Percentiles rank a stretch among this genome's conserved stretches.
These are phyloP conservation scores for Neonectria faginata DNA, from an alignment of 2,329 filamentous ascomycete species.

Conservation along the genomic window DNA sequence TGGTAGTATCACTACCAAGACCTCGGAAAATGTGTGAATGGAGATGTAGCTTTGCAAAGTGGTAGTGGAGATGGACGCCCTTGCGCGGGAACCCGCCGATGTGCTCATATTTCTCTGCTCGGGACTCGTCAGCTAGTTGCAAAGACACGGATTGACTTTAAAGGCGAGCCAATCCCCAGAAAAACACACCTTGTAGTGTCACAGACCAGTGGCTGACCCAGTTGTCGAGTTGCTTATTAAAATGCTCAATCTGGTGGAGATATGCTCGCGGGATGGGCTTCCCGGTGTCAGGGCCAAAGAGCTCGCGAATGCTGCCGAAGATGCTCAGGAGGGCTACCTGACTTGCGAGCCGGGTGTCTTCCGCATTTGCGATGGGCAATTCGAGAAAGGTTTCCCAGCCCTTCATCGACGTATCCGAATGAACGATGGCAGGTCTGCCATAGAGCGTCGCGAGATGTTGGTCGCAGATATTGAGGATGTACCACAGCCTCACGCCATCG, in stretches of 20 bases:
- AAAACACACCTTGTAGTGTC: conserved; percentile 45
- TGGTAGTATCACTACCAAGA: conserved; percentile 43
- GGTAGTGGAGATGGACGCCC: conserved; percentile 52
- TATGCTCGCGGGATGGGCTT: conserved; percentile 63
- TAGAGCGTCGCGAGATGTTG: conserved; percentile 71
- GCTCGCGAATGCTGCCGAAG: conserved; percentile 64
- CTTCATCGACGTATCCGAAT: conserved; percentile 67
- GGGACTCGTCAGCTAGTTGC: background rate
- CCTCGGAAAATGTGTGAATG: conserved; percentile 54
- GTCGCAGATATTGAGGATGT: conserved; percentile 69
- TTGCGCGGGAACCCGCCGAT: conserved; percentile 53
- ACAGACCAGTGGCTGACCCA: conserved; percentile 53
- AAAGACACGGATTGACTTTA: background rate
- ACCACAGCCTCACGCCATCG: conserved; percentile 69
- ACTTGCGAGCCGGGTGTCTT: conserved; percentile 67
- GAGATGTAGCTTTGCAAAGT: conserved; percentile 54
- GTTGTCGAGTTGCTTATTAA: conserved; percentile 51
- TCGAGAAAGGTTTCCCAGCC: conserved; percentile 66
- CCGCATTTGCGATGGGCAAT: conserved; percentile 59
- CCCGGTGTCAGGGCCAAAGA: conserved; percentile 67
- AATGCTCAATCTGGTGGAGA: conserved; percentile 57
- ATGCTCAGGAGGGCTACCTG: conserved; percentile 70
- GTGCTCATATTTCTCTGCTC: conserved; percentile 48
- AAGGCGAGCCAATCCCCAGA: background rate
- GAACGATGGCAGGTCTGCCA: conserved; percentile 66